Conservation (phyloP, 345 rosid genomes). For the Eucalyptus regnans region DNA sequence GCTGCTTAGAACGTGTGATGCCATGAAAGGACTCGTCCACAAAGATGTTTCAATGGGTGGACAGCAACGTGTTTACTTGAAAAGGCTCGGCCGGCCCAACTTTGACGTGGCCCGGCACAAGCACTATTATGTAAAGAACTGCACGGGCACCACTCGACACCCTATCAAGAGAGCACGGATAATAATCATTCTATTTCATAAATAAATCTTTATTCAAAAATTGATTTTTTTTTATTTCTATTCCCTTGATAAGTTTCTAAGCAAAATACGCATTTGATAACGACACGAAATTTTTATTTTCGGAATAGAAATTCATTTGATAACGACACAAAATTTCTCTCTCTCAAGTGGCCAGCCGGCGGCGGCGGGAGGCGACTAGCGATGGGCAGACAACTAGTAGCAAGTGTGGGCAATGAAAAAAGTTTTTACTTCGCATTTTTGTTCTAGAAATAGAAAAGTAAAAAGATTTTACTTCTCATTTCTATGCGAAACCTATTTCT, state of each 20-base stretch:
- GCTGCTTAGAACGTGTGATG: background rate
- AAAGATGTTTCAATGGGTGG: background rate
- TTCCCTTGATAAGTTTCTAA: rapidly evolving
- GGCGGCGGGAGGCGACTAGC: rapidly evolving
- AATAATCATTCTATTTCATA: too few species aligned
- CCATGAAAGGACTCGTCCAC: background rate
- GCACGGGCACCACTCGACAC: background rate
- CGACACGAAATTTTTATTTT: too few species aligned
- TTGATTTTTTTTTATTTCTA: too few species aligned
- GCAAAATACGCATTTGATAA: too few species aligned
- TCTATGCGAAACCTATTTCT: too few species aligned
- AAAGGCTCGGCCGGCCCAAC: background rate
- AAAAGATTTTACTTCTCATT: too few species aligned
- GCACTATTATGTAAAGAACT: background rate
- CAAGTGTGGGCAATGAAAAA: rapidly evolving
- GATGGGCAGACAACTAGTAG: too few species aligned
- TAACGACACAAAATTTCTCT: too few species aligned
- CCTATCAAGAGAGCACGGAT: background rate
- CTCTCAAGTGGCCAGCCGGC: rapidly evolving
- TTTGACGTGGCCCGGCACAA: background rate
- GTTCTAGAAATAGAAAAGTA: too few species aligned
- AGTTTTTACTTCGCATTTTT: too few species aligned
- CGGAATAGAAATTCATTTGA: too few species aligned
- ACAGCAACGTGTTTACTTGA: background rate
- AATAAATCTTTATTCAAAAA: too few species aligned